Evolutionary conservation across 2,329 filamentous ascomycete species (phyloP).

Genomic region (Verticillium zaregamsianum): DNA sequence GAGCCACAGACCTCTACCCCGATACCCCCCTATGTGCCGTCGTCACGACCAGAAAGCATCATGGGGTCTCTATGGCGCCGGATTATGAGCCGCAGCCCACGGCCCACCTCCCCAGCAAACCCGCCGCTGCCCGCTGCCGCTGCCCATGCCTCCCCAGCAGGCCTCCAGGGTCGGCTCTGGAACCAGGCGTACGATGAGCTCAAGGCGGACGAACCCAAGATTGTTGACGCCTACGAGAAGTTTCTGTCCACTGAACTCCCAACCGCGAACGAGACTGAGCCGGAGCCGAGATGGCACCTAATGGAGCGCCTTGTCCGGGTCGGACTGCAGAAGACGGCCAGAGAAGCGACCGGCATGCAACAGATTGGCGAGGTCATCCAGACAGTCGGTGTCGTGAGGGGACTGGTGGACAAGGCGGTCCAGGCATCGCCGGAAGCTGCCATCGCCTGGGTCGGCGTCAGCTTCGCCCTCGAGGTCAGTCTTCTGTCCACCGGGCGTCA

Average conservation of each 20-base stretch:
- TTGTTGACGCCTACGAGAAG: conserved; percentile 16
- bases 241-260: conserved; percentile 11
- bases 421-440: conserved; percentile 26
- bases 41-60: too few relatives aligned
- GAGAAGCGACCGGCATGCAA: conserved; percentile 18
- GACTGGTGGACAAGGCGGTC: conserved; percentile 20
- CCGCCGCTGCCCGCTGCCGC: too few relatives aligned
- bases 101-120: too few relatives aligned
- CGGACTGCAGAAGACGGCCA: conserved; percentile 22
- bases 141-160: not conserved
- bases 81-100: too few relatives aligned
- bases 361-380: conserved; percentile 18
- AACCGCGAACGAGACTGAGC: not conserved
- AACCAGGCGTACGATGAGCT: conserved; percentile 16
- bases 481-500: not conserved
- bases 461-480: not conserved
- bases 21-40: too few relatives aligned
- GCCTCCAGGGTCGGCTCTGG: conserved; percentile 13
- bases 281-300: conserved; percentile 12
- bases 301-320: conserved; percentile 23
- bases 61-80: too few relatives aligned
- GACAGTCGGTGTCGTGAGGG: conserved; percentile 17
- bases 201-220: conserved; percentile 7
- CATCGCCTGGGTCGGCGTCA: conserved; percentile 30
- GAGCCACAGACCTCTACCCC: too few relatives aligned